Evolutionary conservation across 2,329 filamentous ascomycete species (phyloP).

Genomic region (Ambrosiella cleistominuta): DNA sequence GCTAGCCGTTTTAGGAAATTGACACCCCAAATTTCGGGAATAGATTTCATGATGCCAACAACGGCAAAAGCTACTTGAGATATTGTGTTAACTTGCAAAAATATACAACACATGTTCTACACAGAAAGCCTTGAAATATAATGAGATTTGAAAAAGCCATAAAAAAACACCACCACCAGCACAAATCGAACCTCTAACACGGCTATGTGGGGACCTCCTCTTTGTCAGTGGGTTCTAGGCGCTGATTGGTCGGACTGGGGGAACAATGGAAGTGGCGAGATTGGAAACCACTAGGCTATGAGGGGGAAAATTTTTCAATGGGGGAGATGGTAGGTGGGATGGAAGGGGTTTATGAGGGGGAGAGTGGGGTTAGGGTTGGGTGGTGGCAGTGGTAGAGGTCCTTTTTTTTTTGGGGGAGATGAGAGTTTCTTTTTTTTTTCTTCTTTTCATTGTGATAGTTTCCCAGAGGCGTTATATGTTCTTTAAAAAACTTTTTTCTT

Average conservation of each 20-base stretch:
- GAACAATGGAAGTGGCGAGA: no score
- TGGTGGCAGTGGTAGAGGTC: not conserved
- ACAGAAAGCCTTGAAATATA: not conserved
- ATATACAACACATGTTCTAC: no score
- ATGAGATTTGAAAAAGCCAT: not conserved
- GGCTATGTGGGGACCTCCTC: no score
- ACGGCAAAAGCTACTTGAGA: no score
- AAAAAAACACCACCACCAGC: not conserved
- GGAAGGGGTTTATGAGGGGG: not conserved
- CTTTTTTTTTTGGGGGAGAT: not conserved
- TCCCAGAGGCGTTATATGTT: not conserved
- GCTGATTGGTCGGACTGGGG: no score
- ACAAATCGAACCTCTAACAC: not conserved
- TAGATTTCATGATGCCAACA: no score
- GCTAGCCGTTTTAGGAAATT: no score
- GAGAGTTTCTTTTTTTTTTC: not conserved
- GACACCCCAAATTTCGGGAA: no score
- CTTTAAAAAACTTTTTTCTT: not conserved
- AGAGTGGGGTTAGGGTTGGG: not conserved
- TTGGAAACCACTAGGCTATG: not conserved
- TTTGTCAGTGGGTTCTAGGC: no score
- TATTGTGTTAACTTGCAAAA: no score
- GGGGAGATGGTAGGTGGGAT: not conserved
- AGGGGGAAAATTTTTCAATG: not conserved
- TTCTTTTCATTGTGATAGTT: not conserved